Evolutionary conservation across 257 asterid species (phyloP).

Genomic region (Nicotiana tabacum): DNA sequence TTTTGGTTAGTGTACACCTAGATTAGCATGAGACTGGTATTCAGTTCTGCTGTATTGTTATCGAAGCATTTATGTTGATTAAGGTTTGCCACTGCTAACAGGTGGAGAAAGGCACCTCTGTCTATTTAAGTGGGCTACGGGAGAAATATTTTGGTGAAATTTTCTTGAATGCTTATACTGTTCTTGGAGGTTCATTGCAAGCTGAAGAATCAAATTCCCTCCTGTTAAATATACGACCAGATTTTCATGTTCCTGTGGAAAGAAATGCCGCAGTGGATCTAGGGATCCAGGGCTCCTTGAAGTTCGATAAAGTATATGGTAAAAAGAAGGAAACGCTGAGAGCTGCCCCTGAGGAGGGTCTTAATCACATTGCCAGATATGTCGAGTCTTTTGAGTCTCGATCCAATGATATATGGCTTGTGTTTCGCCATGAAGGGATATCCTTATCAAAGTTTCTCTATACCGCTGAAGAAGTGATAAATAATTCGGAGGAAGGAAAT

Average conservation of each 20-base stretch:
- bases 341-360: constrained; percentile 60
- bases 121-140: constrained; percentile 84
- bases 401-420: constrained; percentile 95
- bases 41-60: constrained; percentile 1
- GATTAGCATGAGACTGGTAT: neutral
- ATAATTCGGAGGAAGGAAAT: constrained; percentile 39
- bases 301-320: constrained; percentile 29
- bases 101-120: constrained; percentile 83
- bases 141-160: constrained; percentile 95
- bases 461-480: constrained; percentile 74
- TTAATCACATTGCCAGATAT: constrained; percentile 90
- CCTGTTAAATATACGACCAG: constrained; percentile 28
- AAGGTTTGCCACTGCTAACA: constrained; percentile 32
- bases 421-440: constrained; percentile 85
- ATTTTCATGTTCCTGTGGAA: constrained; percentile 20
- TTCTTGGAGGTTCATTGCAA: constrained; percentile 48
- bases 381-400: constrained; percentile 91
- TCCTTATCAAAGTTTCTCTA: constrained; percentile 87
- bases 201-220: constrained; percentile 35
- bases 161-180: constrained; percentile 70
- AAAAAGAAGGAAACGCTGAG: constrained; percentile 28
- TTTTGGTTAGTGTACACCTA: neutral
- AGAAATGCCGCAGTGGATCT: constrained; percentile 31
- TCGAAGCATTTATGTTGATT: constrained; percentile 23
- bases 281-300: constrained; percentile 32